phyloP scores from a whole-genome alignment of 768 basidiomycete genomes.

The Boletus coccyginus region DNA sequence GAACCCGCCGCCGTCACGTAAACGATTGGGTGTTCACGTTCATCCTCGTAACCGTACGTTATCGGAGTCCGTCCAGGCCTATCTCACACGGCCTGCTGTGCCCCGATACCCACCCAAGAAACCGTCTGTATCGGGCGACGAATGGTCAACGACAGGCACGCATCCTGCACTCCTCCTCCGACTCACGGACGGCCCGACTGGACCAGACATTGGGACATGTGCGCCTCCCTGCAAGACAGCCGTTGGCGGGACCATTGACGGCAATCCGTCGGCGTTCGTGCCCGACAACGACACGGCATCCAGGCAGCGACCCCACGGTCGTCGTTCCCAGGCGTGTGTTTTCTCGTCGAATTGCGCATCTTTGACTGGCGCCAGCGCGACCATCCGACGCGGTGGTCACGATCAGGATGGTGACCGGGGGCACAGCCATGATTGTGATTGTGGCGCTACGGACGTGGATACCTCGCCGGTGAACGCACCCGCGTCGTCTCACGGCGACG shows the following conservation, averaged over 20 bases:
- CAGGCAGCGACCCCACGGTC: not conserved
- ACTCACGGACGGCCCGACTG: not conserved
- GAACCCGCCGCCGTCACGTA: slow-evolving; percentile 17
- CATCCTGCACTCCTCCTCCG: slow-evolving; percentile 2
- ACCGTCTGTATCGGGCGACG: not conserved
- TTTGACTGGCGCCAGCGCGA: not conserved
- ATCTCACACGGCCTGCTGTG: slow-evolving; percentile 32
- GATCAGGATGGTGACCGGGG: not conserved
- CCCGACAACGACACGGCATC: not conserved
- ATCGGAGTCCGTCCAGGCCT: slow-evolving; percentile 46
- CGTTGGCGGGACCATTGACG: not conserved
- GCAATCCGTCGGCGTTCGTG: not conserved
- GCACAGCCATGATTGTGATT: too few species aligned
- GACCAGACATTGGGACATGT: not conserved
- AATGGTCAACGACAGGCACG: not conserved
- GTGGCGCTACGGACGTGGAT: not conserved
- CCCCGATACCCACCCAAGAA: slow-evolving; percentile 1
- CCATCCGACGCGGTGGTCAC: not conserved
- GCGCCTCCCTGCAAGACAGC: not conserved
- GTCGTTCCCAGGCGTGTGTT: not conserved
- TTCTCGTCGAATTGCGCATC: not conserved
- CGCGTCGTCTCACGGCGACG: not conserved
- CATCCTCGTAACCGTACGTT: slow-evolving; percentile 41
- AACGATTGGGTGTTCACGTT: slow-evolving; percentile 6
- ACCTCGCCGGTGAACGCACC: not conserved